A percentile compares a stretch with the other conserved stretches of the same genome.
Conservation (phyloP, 371 early-diverging fungal genomes). For the Coemansia sp. region DNA sequence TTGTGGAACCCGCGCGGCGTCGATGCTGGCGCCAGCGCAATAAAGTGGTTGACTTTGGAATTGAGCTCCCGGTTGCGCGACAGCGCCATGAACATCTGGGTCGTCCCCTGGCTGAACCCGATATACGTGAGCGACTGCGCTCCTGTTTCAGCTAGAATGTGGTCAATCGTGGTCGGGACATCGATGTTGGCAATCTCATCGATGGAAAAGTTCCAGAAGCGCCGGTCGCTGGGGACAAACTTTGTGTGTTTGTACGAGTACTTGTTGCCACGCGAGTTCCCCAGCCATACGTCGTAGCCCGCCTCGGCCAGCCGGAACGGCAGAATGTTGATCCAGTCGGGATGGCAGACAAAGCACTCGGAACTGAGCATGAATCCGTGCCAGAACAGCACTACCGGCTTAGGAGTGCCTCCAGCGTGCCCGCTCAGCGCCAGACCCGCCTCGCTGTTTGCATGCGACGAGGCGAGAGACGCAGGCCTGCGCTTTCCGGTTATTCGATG, state of each 20-base stretch:
- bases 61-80: slow-evolving; percentile 79
- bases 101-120: slow-evolving; percentile 95
- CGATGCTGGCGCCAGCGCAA: slow-evolving; percentile 91
- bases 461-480: background rate
- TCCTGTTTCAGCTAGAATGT: slow-evolving; percentile 79
- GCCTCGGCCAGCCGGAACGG: slow-evolving; percentile 73
- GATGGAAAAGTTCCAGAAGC: slow-evolving; percentile 93
- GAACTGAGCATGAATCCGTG: slow-evolving; percentile 95
- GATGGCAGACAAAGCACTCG: slow-evolving; percentile 87
- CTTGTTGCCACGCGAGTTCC: slow-evolving; percentile 96
- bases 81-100: slow-evolving; percentile 88
- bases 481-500: slow-evolving; percentile 72
- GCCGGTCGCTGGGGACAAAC: slow-evolving; percentile 63
- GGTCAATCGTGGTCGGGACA: slow-evolving; percentile 83
- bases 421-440: background rate
- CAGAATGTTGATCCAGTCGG: slow-evolving; percentile 65
- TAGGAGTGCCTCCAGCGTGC: slow-evolving; percentile 7
- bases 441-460: background rate
- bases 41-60: slow-evolving; percentile 78
- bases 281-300: slow-evolving; percentile 97
- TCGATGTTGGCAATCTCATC: slow-evolving; percentile 89
- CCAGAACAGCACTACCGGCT: slow-evolving; percentile 88
- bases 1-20: slow-evolving; percentile 83
- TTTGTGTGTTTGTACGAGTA: slow-evolving; percentile 84
- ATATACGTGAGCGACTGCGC: slow-evolving; percentile 81